Evolutionary conservation across 345 rosid genomes (phyloP), one percentile per base, ranked within the genome.

Genomic region (Excoecaria agallocha): DNA sequence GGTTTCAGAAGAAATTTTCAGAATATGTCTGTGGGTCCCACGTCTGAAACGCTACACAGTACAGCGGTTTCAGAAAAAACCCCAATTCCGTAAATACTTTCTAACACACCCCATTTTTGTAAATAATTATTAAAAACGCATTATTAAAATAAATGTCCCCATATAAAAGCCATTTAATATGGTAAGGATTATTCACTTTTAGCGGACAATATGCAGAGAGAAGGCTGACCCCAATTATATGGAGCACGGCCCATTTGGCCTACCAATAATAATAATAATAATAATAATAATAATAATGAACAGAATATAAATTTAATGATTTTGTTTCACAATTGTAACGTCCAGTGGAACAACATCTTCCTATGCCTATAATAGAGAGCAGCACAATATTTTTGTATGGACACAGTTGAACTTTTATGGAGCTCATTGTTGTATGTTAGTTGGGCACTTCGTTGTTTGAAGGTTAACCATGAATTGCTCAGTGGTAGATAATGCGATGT

Each of bases 381-480:
- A 52, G 58, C 61, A 69, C 45, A 20, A 19, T 52, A 16, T 35
- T 35, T 17, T 69, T 43, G 52, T 51, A 52, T 37, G 48, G 24
- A 55, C 43, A 37, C n/a, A 19, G 30, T 52, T 69, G 48, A 69
- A 19, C 30, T 30, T 48, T 68, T 68, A 19, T 37, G 11, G 37
- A 51, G 24, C 43, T 50, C 58, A 49, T 50, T 12, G 22, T 30
- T 66, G 20, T 16, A 50, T 50, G 30, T 49, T 24, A 24, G 54
- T 68, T 48, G 20, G 22, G 3, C 16, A 22, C 55, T 16, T 66
- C 39, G 55, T 49, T 66, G 70, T 48, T 20, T 8, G 35, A 50
- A 69, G 76, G 46, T 50, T 73, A 73, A 4, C 64, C n/a, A 56
- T 41, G 25, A 43, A 22, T 3, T 56, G 15, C 25, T 64, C 19